A percentile compares a stretch with the other conserved stretches of the same genome.
These are phyloP conservation scores for Nicotiana knightiana DNA, from an alignment of 257 asterid species.

Conservation along the genomic window DNA sequence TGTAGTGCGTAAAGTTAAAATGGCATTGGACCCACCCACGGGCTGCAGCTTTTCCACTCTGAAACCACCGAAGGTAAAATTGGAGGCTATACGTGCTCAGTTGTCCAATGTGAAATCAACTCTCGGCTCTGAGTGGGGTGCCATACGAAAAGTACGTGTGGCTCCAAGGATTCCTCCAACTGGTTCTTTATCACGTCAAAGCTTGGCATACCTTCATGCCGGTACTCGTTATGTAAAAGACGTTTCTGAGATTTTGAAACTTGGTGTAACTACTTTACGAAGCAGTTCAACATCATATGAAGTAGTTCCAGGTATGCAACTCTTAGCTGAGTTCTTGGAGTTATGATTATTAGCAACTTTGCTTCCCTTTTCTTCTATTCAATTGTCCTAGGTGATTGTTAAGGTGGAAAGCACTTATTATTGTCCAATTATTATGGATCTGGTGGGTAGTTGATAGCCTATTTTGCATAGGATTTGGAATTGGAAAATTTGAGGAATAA, in stretches of 20 bases:
- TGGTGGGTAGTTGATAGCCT: neutral
- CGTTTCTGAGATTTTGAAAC: conserved; percentile 64
- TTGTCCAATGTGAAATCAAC: conserved; percentile 62
- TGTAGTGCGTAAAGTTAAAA: conserved; percentile 85
- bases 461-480: neutral
- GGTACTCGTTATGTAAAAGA: conserved; percentile 76
- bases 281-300: conserved; percentile 56
- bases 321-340: neutral
- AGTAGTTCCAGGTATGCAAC: conserved; percentile 62
- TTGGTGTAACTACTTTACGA: conserved; percentile 65
- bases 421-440: neutral
- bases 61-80: conserved; percentile 51
- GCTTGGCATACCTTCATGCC: conserved; percentile 52
- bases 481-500: neutral
- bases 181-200: conserved; percentile 56
- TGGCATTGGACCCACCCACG: conserved; percentile 81
- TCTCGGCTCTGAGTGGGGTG: conserved; percentile 69
- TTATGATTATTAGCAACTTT: neutral
- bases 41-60: conserved; percentile 71
- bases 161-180: conserved; percentile 39
- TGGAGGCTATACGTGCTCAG: conserved; percentile 57
- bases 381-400: neutral
- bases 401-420: neutral
- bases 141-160: conserved; percentile 46
- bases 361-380: neutral